phyloP scores from a whole-genome alignment of 192 early-diverging fungal species.

The Rhizophagus sp. region DNA sequence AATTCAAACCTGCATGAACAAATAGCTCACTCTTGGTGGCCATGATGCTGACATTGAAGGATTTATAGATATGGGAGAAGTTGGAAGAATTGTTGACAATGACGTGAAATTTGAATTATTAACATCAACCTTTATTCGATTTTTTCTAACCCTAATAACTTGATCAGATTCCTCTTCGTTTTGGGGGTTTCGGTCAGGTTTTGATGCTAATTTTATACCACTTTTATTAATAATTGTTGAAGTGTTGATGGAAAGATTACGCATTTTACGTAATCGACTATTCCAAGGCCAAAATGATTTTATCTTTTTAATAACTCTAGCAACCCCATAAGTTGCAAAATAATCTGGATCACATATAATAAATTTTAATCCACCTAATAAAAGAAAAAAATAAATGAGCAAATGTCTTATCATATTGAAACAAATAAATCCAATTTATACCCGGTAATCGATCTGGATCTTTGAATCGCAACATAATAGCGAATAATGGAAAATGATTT shows the following conservation, averaged over 20 bases:
- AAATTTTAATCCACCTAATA: slow-evolving; percentile 33
- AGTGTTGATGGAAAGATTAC: neutral
- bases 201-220: neutral
- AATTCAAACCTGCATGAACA: slow-evolving; percentile 38
- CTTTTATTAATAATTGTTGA: neutral
- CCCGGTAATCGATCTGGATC: slow-evolving; percentile 88
- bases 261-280: neutral
- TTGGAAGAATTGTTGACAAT: neutral
- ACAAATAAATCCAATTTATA: slow-evolving; percentile 39
- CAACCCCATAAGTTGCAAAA: slow-evolving; percentile 25
- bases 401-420: no score
- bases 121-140: slow-evolving; percentile 8
- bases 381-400: slow-evolving; percentile 3
- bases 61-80: neutral
- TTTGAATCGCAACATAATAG: slow-evolving; percentile 84
- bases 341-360: slow-evolving; percentile 33
- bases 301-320: slow-evolving; percentile 12
- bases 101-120: neutral
- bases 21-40: slow-evolving; percentile 34
- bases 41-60: neutral
- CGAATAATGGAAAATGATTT: slow-evolving; percentile 97
- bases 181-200: neutral
- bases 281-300: slow-evolving; percentile 29
- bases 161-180: neutral
- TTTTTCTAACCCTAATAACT: slow-evolving; percentile 22